A percentile compares a stretch with the other conserved stretches of the same genome.
Evolutionary conservation across 805 yeast genomes (phyloP).

Genomic region (Cyberlindnera euphorbiiphila): DNA sequence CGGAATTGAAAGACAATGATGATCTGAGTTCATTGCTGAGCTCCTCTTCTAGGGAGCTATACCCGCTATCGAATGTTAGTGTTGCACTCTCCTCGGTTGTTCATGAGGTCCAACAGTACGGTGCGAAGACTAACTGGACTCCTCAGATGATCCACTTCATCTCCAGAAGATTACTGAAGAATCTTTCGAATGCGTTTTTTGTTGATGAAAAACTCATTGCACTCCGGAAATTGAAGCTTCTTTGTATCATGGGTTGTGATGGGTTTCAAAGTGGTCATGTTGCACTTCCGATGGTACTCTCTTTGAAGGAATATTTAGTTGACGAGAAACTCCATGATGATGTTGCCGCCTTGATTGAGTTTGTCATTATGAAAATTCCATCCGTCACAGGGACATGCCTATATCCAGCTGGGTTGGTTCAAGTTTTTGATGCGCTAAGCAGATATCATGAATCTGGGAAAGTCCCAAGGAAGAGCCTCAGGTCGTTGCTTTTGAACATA

Average conservation of each 20-base stretch:
- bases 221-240: conserved; percentile 37
- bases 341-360: conserved; percentile 26
- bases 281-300: conserved; percentile 17
- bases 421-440: conserved; percentile 20
- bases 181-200: conserved; percentile 24
- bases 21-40: conserved; percentile 4
- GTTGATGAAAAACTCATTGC: conserved; percentile 24
- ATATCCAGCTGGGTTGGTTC: conserved; percentile 20
- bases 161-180: conserved; percentile 30
- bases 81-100: conserved; percentile 17
- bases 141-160: conserved; percentile 35
- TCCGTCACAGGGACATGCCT: conserved; percentile 1
- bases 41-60: conserved; percentile 8
- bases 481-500: neutral
- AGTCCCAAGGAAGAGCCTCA: neutral
- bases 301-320: conserved; percentile 18
- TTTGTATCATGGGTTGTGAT: conserved; percentile 29
- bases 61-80: conserved; percentile 4
- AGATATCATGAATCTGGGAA: conserved; percentile 3
- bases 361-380: conserved; percentile 11
- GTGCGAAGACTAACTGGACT: conserved; percentile 33
- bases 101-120: conserved; percentile 13
- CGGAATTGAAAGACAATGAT: conserved; percentile 7
- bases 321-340: conserved; percentile 25
- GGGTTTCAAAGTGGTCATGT: conserved; percentile 21